These are phyloP conservation scores for Clavispora asparagi DNA, from an alignment of 805 yeast species.

Conservation along the genomic window DNA sequence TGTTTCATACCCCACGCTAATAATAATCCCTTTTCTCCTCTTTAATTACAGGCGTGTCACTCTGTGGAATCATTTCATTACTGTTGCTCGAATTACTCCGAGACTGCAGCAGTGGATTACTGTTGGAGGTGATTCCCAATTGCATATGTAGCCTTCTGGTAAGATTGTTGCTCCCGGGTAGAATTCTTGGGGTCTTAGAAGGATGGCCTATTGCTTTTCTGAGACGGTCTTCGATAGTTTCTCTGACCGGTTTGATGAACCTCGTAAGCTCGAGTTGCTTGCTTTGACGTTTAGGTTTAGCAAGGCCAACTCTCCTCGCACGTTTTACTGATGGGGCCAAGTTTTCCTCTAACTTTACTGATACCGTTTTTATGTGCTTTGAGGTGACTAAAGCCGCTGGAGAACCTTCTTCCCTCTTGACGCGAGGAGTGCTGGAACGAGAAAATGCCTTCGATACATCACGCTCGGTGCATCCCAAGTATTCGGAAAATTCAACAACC, in stretches of 20 bases:
- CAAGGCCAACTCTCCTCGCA: background rate
- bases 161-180: slow-evolving; percentile 8
- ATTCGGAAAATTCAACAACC: slow-evolving; percentile 26
- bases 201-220: background rate
- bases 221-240: slow-evolving; percentile 1
- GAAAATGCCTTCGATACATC: slow-evolving; percentile 26
- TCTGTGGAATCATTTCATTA: background rate
- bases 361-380: background rate
- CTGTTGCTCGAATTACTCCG: background rate
- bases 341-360: background rate
- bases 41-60: background rate
- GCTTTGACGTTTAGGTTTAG: background rate
- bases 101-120: background rate
- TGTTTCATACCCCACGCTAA: background rate
- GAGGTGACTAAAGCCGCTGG: background rate
- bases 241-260: background rate
- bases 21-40: background rate
- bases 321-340: background rate
- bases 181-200: slow-evolving; percentile 1
- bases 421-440: background rate
- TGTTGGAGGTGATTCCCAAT: background rate
- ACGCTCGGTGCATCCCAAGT: slow-evolving; percentile 29
- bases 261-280: background rate
- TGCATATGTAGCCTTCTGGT: slow-evolving; percentile 3
- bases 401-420: background rate